Evolutionary conservation across 495 filamentous ascomycete genomes (phyloP).

Genomic region (Penicillium antarcticum): DNA sequence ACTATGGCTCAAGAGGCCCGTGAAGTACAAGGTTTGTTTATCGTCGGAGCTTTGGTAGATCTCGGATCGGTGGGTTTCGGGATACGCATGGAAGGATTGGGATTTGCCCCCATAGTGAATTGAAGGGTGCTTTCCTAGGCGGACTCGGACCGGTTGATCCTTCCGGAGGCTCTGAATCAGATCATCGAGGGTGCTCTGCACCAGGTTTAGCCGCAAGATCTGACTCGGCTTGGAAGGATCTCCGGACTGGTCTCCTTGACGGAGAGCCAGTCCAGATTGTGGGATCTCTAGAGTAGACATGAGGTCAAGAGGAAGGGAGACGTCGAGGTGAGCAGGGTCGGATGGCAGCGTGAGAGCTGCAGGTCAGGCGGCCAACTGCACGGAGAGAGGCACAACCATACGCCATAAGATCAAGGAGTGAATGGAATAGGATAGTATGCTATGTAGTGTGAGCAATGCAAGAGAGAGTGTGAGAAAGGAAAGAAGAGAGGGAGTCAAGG

Average conservation of each 20-base stretch:
- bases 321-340: constrained; percentile 27
- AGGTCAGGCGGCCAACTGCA: constrained; percentile 46
- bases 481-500: constrained; percentile 6
- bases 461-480: constrained; percentile 2
- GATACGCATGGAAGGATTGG: constrained; percentile 46
- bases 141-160: constrained; percentile 55
- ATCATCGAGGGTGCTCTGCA: constrained; percentile 63
- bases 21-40: constrained; percentile 47
- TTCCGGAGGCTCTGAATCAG: constrained; percentile 64
- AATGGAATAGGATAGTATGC: neutral
- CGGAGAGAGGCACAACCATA: constrained; percentile 34
- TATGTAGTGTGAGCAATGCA: neutral
- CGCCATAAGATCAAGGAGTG: constrained; percentile 37
- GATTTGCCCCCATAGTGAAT: constrained; percentile 52
- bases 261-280: constrained; percentile 46
- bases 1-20: constrained; percentile 54
- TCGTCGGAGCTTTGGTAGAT: constrained; percentile 45
- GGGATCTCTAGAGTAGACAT: constrained; percentile 48
- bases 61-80: constrained; percentile 49
- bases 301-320: constrained; percentile 11
- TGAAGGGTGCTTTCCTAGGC: constrained; percentile 45
- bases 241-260: constrained; percentile 32
- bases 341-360: constrained; percentile 44
- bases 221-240: constrained; percentile 38
- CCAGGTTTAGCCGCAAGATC: constrained; percentile 63